These are phyloP conservation scores for Allantophomopsis lycopodina DNA, from an alignment of 2,329 filamentous ascomycete genomes.

Conservation along the genomic window DNA sequence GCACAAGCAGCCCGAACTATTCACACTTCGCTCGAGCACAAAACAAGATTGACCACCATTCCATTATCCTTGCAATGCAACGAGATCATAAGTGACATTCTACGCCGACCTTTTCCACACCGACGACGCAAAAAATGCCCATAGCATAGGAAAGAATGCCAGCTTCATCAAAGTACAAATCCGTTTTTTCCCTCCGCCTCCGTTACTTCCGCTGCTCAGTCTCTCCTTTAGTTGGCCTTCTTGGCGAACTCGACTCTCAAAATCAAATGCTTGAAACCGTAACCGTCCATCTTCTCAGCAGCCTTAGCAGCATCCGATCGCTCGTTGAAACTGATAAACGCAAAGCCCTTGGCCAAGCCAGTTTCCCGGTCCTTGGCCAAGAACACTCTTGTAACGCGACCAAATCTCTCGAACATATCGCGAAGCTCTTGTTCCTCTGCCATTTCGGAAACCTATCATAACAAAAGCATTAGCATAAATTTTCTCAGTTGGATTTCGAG, in stretches of 20 bases:
- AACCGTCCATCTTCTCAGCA: conserved; percentile 96
- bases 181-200: too few species aligned
- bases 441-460: conserved; percentile 73
- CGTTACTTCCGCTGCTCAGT: too few species aligned
- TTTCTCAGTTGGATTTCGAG: background rate
- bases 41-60: background rate
- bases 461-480: conserved; percentile 4
- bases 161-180: too few species aligned
- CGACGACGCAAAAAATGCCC: too few species aligned
- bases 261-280: conserved; percentile 78
- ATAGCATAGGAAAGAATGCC: too few species aligned
- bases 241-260: conserved; percentile 81
- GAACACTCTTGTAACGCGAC: conserved; percentile 94
- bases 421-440: conserved; percentile 91
- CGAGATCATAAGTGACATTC: background rate
- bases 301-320: conserved; percentile 80
- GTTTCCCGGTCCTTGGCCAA: conserved; percentile 96
- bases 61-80: too few species aligned
- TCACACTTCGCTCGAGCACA: background rate
- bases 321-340: conserved; percentile 95
- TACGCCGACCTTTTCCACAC: background rate
- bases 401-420: conserved; percentile 96
- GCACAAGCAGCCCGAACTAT: too few species aligned
- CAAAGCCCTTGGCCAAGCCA: conserved; percentile 92
- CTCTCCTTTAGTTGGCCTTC: conserved; percentile 31